Base-by-base conservation (phyloP, 768 basidiomycete species). In the Steccherinum ochraceum region DNA sequence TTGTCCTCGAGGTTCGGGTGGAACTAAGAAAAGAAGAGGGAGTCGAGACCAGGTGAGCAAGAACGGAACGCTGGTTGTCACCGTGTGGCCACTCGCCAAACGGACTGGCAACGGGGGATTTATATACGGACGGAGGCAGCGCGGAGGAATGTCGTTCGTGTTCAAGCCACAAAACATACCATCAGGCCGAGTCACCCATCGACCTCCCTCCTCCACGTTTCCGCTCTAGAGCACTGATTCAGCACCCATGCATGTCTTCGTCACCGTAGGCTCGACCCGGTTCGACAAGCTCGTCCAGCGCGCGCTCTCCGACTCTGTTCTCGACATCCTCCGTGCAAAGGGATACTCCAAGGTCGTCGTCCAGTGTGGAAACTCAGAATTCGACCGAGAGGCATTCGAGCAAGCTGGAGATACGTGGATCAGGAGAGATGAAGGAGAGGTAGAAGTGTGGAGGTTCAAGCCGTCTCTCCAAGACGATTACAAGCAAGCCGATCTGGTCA, bases 241-340 rank as follows among this genome's bases (percentile, higher is more conserved):
- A n/a, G n/a, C n/a, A n/a, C n/a, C 7, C 40, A 69, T 66, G 66
- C 66, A 63, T 54, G 76, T 74, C 46, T 84, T 97, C 67, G 77
- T 92, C 55, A 94, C 93, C 2, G 87, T 97, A 51, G 93, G 93
- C 52, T 93, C 93, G 19, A 95, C 93, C 18, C 73, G 76, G 60
- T 96, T 95, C 70, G 85, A 93, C 65, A 64, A 73, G 12, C 79
- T 97, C 56, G 78, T 89, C 49, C 69, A 81, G 54, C 64, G 73
- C 19, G 74, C 76, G 16, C 71, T 91, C 52, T 79, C 81, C 16
- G 66, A 72, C 3, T 61, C 72, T n/a, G 79, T 86, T 23, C 72
- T 93, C 35, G 56, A 65, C n/a, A 70, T 70, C 35, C 72, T 94
- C 25, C 64, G 61, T 39, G 45, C 57, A 12, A 76, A 72, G 47